Percentiles rank a stretch among this genome's conserved stretches.
These are phyloP conservation scores for Pythium brassicae DNA, from an alignment of 352 stramenopile genomes.

Conservation along the genomic window DNA sequence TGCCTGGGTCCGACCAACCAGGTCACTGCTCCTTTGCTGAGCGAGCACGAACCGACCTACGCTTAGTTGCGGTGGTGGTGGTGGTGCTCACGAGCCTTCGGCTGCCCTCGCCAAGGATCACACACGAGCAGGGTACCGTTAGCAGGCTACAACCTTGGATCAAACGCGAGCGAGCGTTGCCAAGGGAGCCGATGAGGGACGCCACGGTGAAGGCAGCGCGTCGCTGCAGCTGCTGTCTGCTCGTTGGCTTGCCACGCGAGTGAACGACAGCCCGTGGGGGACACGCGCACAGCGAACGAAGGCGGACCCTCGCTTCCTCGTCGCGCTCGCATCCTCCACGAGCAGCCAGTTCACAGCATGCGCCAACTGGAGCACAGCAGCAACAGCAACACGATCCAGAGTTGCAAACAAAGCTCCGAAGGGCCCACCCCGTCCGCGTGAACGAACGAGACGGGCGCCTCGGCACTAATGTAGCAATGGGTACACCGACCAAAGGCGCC, in stretches of 20 bases:
- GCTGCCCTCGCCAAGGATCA: conserved; percentile 26
- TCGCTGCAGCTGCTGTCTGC: background rate
- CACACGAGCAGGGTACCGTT: conserved; percentile 14
- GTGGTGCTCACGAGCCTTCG: conserved; percentile 67
- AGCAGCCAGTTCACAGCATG: background rate
- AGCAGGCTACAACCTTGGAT: conserved; percentile 35
- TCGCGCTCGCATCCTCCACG: background rate
- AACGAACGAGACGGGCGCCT: conserved; percentile 1
- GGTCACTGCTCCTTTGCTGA: conserved; percentile 6
- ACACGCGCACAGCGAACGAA: background rate
- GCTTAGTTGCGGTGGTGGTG: conserved; percentile 81
- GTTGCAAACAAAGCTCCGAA: background rate
- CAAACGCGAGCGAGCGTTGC: conserved; percentile 15
- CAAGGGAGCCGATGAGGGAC: conserved; percentile 49
- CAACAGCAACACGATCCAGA: background rate
- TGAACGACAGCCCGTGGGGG: background rate
- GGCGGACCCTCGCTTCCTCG: background rate
- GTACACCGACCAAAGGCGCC: conserved; percentile 46
- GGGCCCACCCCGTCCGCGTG: background rate
- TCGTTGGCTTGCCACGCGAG: background rate
- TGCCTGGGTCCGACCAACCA: conserved; percentile 14
- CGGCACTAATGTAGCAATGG: conserved; percentile 38
- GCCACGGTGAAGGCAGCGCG: background rate
- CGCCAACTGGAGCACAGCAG: too few relatives aligned
- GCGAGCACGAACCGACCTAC: background rate